Evolutionary conservation across 1,284 basidiomycete genomes (phyloP).

Genomic region (Ustilago hordei): DNA sequence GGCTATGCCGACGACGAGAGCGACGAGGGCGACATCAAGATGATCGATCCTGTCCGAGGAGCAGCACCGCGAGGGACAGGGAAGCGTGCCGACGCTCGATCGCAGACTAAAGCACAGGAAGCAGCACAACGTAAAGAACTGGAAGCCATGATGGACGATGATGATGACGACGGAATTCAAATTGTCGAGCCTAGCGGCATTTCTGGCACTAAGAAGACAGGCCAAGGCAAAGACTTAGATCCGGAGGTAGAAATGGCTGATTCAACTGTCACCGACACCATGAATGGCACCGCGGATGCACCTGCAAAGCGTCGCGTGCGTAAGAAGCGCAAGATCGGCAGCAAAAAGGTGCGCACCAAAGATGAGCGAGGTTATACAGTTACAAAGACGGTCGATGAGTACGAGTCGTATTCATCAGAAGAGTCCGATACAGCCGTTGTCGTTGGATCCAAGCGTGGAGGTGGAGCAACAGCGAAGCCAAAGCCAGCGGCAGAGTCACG

Average conservation of each 20-base stretch:
- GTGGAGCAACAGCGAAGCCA: constrained; percentile 10
- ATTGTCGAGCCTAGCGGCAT: constrained; percentile 32
- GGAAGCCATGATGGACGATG: constrained; percentile 52
- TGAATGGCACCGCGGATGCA: constrained; percentile 34
- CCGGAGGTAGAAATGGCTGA: constrained; percentile 38
- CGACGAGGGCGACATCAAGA: constrained; percentile 20
- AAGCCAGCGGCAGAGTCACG: constrained; percentile 14
- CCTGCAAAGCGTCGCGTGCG: constrained; percentile 42
- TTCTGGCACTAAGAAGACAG: constrained; percentile 9
- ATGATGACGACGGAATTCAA: constrained; percentile 28
- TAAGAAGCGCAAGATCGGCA: constrained; percentile 61
- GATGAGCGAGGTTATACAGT: constrained; percentile 65
- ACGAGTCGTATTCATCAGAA: constrained; percentile 61
- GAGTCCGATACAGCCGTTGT: constrained; percentile 49
- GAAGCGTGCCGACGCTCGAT: constrained; percentile 40
- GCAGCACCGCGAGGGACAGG: constrained; percentile 33
- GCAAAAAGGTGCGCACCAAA: constrained; percentile 54
- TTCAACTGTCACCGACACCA: constrained; percentile 43
- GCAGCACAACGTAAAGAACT: constrained; percentile 42
- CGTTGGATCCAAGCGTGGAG: constrained; percentile 26
- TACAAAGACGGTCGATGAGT: constrained; percentile 53
- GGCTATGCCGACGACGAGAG: constrained; percentile 46
- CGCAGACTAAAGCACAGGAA: constrained; percentile 32
- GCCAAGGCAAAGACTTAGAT: constrained; percentile 36
- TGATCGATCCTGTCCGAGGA: constrained; percentile 14